Evolutionary conservation across 768 basidiomycete genomes (phyloP).

Genomic region (Suillus variegatus): DNA sequence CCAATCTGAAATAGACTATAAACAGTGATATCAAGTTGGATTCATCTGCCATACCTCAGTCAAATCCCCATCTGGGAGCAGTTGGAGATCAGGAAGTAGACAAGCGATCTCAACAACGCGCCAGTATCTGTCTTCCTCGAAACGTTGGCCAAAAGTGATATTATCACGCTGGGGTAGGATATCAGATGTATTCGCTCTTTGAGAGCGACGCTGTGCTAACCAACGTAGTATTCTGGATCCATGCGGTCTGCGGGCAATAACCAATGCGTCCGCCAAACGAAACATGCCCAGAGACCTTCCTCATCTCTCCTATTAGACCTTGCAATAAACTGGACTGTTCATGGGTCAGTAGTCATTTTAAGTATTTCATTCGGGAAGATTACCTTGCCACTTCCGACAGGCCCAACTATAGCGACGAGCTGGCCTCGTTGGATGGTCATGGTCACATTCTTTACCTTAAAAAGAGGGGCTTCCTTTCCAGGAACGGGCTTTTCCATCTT

Average conservation of each 20-base stretch:
- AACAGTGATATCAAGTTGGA: background rate
- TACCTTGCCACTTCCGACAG: constrained; percentile 70
- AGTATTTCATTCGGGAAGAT: constrained; percentile 8
- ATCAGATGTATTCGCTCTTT: background rate
- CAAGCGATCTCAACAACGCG: constrained; percentile 56
- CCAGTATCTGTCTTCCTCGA: constrained; percentile 69
- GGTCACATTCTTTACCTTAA: constrained; percentile 50
- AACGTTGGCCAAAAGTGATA: constrained; percentile 65
- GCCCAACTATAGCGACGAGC: constrained; percentile 64
- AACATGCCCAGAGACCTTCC: constrained; percentile 50
- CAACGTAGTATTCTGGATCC: constrained; percentile 72
- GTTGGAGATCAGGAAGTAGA: constrained; percentile 61
- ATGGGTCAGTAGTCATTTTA: background rate
- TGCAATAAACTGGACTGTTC: constrained; percentile 53
- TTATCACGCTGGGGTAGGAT: constrained; percentile 52
- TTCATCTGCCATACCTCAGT: constrained; percentile 53
- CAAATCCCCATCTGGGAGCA: constrained; percentile 69
- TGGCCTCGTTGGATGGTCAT: constrained; percentile 58
- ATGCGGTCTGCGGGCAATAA: constrained; percentile 74
- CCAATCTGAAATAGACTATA: constrained; percentile 48
- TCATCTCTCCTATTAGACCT: constrained; percentile 75
- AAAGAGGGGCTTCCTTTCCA: constrained; percentile 24
- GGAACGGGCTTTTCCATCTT: constrained; percentile 17
- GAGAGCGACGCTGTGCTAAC: constrained; percentile 27
- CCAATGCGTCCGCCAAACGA: constrained; percentile 65